Evolutionary conservation across 495 filamentous ascomycete species (phyloP).

Genomic region (Antarctomyces pellizariae): DNA sequence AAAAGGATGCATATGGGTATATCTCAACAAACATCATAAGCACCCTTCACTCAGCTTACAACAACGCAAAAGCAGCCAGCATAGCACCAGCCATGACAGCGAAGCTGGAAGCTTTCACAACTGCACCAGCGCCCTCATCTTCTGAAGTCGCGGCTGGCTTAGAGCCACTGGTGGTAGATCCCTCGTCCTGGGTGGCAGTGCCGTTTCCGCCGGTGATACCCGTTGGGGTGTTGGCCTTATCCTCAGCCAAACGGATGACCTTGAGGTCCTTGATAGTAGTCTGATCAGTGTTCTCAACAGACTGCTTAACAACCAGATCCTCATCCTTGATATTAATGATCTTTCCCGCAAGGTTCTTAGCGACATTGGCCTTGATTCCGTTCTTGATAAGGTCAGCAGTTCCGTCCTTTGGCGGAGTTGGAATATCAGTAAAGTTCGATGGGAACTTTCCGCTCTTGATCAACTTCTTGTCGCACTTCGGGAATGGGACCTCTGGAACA

Average conservation of each 20-base stretch:
- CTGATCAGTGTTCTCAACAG: slow-evolving; percentile 31
- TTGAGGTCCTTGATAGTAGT: slow-evolving; percentile 25
- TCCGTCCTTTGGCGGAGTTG: slow-evolving; percentile 17
- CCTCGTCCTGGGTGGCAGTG: no score
- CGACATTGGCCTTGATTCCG: slow-evolving; percentile 22
- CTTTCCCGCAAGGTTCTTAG: slow-evolving; percentile 21
- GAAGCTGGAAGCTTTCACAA: no score
- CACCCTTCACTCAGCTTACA: no score
- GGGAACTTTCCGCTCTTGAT: slow-evolving; percentile 40
- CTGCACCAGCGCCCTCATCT: no score
- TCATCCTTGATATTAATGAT: slow-evolving; percentile 31
- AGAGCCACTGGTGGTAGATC: no score
- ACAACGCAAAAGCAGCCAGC: no score
- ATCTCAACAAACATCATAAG: no score
- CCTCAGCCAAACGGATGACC: slow-evolving; percentile 25
- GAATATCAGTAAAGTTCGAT: slow-evolving; percentile 54
- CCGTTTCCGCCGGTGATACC: no score
- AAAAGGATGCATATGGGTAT: no score
- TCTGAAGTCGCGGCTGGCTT: no score
- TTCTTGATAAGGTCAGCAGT: slow-evolving; percentile 28
- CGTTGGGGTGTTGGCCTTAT: slow-evolving; percentile 29
- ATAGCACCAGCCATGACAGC: no score
- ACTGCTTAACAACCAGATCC: slow-evolving; percentile 23
- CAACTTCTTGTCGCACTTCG: slow-evolving; percentile 32
- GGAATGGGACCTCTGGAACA: slow-evolving; percentile 27